These are phyloP conservation scores for Aspergillus indologenus DNA, from an alignment of 495 filamentous ascomycete species.

Conservation along the genomic window DNA sequence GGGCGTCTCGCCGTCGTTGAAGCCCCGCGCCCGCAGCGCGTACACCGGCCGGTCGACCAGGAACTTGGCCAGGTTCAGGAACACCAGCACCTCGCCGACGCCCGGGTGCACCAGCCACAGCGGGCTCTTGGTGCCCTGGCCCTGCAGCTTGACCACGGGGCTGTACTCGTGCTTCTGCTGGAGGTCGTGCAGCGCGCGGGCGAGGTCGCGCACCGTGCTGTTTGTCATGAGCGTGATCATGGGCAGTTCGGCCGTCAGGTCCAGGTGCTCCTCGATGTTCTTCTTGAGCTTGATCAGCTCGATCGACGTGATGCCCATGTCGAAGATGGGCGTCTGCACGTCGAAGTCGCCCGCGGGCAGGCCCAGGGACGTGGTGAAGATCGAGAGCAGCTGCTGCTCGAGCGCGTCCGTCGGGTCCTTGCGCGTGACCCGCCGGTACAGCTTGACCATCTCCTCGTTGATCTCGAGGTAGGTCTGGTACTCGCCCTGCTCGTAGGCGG, in stretches of 20 bases:
- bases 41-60: constrained; percentile 49
- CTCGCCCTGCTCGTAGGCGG: constrained; percentile 8
- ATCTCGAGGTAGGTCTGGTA: constrained; percentile 10
- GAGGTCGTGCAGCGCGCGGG: constrained; percentile 24
- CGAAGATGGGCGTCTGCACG: constrained; percentile 34
- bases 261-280: constrained; percentile 11
- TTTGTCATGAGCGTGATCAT: constrained; percentile 40
- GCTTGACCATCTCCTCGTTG: constrained; percentile 22
- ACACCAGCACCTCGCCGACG: constrained; percentile 53
- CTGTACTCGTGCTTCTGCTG: constrained; percentile 34
- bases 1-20: constrained; percentile 34
- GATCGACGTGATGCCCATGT: constrained; percentile 44
- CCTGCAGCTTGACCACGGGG: constrained; percentile 44
- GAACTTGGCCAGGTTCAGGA: constrained; percentile 45
- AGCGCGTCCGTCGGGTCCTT: constrained; percentile 16
- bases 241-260: constrained; percentile 26
- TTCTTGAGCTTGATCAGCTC: constrained; percentile 37
- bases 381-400: constrained; percentile 7
- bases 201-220: constrained; percentile 35
- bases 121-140: constrained; percentile 42
- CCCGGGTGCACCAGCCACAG: constrained; percentile 57
- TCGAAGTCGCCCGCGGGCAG: constrained; percentile 21
- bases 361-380: constrained; percentile 21
- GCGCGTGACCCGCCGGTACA: constrained; percentile 11
- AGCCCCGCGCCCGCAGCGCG: constrained; percentile 51